Conservation (phyloP, 176 grass and related monocot genomes). For the Musa acuminata region DNA sequence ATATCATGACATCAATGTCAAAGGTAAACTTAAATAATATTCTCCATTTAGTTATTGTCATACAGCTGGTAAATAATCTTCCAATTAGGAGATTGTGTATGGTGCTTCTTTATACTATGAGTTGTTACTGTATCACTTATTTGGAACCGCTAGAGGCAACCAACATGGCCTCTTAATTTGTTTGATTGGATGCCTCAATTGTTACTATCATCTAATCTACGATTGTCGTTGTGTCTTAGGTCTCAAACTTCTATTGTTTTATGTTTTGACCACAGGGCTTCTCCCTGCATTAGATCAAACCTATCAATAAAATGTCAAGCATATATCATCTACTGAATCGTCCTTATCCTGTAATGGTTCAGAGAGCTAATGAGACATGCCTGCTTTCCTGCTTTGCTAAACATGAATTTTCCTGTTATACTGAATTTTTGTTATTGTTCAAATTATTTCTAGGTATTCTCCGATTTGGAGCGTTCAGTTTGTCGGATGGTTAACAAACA, state of each 20-base stretch:
- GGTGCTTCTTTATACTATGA: not conserved
- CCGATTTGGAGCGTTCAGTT: constrained; percentile 94
- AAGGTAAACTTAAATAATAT: constrained; percentile 48
- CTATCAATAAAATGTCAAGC: not conserved
- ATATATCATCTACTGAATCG: not conserved
- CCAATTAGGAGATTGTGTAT: not conserved
- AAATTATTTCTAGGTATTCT: constrained; percentile 69
- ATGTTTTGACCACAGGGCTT: not conserved
- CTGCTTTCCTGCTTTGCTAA: not conserved
- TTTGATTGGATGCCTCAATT: not conserved
- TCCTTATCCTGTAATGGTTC: not conserved
- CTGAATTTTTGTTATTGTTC: not conserved
- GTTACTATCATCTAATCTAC: not conserved
- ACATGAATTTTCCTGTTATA: not conserved
- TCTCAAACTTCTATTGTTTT: not conserved
- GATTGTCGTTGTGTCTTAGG: not conserved
- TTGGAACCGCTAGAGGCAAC: not conserved
- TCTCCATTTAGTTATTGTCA: not conserved
- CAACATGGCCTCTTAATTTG: not conserved
- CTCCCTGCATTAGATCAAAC: not conserved
- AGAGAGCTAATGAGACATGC: not conserved
- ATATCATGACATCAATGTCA: constrained; percentile 99
- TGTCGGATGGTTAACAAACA: constrained; percentile 94
- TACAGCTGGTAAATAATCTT: not conserved
- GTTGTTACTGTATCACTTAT: not conserved